Percentiles rank a stretch among this genome's conserved stretches.
Conservation (phyloP, 2,329 filamentous ascomycete genomes). For the Basipetospora sp. region DNA sequence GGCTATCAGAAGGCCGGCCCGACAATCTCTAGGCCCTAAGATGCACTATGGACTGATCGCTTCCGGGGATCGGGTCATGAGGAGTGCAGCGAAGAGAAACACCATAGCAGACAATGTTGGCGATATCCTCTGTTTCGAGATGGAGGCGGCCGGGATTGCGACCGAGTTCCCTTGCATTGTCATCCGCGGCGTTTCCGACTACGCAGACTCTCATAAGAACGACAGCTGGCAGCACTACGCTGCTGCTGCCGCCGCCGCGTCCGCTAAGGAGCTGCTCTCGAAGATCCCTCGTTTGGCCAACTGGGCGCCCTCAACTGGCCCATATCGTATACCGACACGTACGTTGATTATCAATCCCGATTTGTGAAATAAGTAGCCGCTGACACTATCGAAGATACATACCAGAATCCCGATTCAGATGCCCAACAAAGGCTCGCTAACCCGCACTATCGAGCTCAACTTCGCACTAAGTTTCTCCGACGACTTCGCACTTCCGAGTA, state of each 20-base stretch:
- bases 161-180: conserved; percentile 17
- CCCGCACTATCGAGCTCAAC: no score
- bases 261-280: conserved; percentile 13
- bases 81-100: conserved; percentile 9
- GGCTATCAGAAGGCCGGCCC: background rate
- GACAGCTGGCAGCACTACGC: conserved; percentile 18
- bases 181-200: conserved; percentile 22
- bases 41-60: conserved; percentile 12
- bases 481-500: background rate
- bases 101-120: background rate
- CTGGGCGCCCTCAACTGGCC: no score
- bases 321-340: no score
- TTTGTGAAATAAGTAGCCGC: no score
- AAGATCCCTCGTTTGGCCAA: conserved; percentile 10
- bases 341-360: no score
- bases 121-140: conserved; percentile 14
- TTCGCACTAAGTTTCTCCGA: no score
- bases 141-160: conserved; percentile 18
- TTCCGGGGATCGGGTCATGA: conserved; percentile 10
- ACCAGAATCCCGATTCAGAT: no score
- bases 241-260: conserved; percentile 17
- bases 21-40: conserved; percentile 1
- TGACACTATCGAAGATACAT: no score
- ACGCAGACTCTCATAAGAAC: conserved; percentile 20
- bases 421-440: no score